Evolutionary conservation across 345 rosid species (phyloP), one percentile per base, ranked within the genome.

Genomic region (Cardamine resedifolia): DNA sequence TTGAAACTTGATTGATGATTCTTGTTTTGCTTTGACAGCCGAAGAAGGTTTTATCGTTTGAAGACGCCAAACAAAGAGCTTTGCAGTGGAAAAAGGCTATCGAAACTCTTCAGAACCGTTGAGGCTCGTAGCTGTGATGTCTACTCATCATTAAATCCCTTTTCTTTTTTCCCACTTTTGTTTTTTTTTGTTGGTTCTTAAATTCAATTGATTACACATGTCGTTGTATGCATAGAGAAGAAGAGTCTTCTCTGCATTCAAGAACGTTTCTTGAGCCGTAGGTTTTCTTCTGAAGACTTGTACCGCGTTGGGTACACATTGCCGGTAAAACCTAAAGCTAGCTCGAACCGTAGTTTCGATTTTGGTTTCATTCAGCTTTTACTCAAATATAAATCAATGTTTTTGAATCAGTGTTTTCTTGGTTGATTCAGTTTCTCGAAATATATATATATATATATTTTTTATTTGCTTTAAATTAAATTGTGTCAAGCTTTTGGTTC

Each of bases 1-100:
- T 38, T 58, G 18, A 36, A 41, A 62, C 47, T 15, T 62, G 43
- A 68, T 14, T 68, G 34, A 27, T 49, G 23, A 63, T 64, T 64
- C 41, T 45, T 56, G 44, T 61, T 39, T 49, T 36, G 26, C 20
- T 58, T 55, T 76, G 59, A 51, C 92, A 92, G 99, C 97, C 97
- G 21, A 95, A 91, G 89, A 95, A 91, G 86, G 95, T 91, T 18
- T 14, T 86, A 81, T 85, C 96, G 20, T 88, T 95, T 58, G 99
- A 91, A 66, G 98, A 91, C 58, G 49, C 92, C 1, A 91, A 95
- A 76, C 97, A 88, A 74, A 83, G 96, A 80, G 94, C 98, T 12
- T 80, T 78, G 83, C 99, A 90, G 70, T 95, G 99, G 99, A 90
- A 92, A 79, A 90, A 88, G 79, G 97, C 96, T 2, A 95, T 95